Percentiles rank a stretch among this genome's conserved stretches.
phyloP scores from a whole-genome alignment of 768 basidiomycete species.

The Leucocoprinus leucothites region DNA sequence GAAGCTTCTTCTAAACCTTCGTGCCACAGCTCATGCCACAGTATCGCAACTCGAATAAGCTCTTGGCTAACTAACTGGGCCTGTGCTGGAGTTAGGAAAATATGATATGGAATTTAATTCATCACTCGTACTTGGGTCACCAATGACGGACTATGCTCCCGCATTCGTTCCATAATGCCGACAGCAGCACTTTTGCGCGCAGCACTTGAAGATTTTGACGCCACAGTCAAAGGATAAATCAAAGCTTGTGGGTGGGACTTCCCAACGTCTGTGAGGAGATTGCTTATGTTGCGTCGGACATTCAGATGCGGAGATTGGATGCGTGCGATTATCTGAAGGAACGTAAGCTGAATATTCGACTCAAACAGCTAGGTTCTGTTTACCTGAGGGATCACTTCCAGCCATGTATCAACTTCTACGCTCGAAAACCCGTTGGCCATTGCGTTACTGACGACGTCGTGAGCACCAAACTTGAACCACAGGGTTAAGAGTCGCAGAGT shows the following conservation, averaged over 20 bases:
- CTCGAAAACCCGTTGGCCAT: constrained; percentile 84
- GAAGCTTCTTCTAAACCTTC: constrained; percentile 98
- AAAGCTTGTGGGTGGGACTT: constrained; percentile 97
- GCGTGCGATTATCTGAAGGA: constrained; percentile 86
- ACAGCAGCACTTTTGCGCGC: constrained; percentile 80
- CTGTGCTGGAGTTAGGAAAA: neutral
- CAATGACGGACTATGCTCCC: constrained; percentile 82
- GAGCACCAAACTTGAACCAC: constrained; percentile 97
- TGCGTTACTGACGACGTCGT: constrained; percentile 85
- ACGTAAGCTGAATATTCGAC: neutral
- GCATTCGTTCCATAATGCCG: constrained; percentile 89
- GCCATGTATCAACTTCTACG: constrained; percentile 96
- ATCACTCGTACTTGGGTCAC: constrained; percentile 69
- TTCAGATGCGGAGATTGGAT: constrained; percentile 91
- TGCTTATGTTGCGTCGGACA: constrained; percentile 86
- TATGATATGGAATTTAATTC: neutral
- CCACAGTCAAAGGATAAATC: constrained; percentile 94
- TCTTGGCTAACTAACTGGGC: constrained; percentile 77
- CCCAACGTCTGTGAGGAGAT: constrained; percentile 87
- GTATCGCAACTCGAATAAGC: constrained; percentile 92
- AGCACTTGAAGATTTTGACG: constrained; percentile 89
- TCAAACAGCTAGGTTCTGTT: constrained; percentile 28
- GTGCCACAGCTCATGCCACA: constrained; percentile 99
- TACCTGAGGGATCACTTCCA: constrained; percentile 98
- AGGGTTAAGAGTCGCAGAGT: constrained; percentile 89